Evolutionary conservation across 2,329 filamentous ascomycete species (phyloP), one percentile per base, ranked within the genome.

Genomic region (Dryadomyces quercus-mongolicae): DNA sequence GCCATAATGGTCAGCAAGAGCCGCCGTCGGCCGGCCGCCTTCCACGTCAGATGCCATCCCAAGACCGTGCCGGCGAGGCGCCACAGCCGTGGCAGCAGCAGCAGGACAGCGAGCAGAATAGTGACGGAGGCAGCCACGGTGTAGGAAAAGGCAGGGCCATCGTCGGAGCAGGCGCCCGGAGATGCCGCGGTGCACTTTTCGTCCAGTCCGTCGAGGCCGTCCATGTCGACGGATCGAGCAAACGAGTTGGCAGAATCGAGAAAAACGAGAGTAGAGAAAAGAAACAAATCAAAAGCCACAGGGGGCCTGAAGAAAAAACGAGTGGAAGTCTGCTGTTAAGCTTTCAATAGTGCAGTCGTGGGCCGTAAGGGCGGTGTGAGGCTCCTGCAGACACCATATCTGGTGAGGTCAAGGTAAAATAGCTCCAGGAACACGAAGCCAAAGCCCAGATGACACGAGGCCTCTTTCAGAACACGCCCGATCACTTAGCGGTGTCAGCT

Each of bases 41-140:
- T 82, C 63, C 75, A 81, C 53, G 72, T 73, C 55, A 88, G 69
- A 59, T 79, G 77, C 71, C 75, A 85, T 58, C 84, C 85, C 21
- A 82, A 60, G 4, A 68, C 60, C 7, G 65, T 62, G 18, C 77
- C 77, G 1, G 71, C 43, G 3, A 64, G 61, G 7, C 64, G 65
- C 59, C 68, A 67, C 34, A 78, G 54, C 18, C 66, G 52, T 18
- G 69, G 69, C 40, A 71, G 60, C 8, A 71, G 54, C 44, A 68
- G 43, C 4, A 66, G 62, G 18, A 64, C 54, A 45, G 67, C 51
- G 49, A 71, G 44, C 1, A 50, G 20, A 1, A 54, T 52, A 3
- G 55, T 58, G 2, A 54, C n/a, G 8, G 55, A 15, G 3, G 49
- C 53, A 1, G 52, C 52, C 8, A 21, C 49, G 18, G 38, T 16